Base-by-base conservation (phyloP, 2,329 filamentous ascomycete species). In the Aspergillus unguis region DNA sequence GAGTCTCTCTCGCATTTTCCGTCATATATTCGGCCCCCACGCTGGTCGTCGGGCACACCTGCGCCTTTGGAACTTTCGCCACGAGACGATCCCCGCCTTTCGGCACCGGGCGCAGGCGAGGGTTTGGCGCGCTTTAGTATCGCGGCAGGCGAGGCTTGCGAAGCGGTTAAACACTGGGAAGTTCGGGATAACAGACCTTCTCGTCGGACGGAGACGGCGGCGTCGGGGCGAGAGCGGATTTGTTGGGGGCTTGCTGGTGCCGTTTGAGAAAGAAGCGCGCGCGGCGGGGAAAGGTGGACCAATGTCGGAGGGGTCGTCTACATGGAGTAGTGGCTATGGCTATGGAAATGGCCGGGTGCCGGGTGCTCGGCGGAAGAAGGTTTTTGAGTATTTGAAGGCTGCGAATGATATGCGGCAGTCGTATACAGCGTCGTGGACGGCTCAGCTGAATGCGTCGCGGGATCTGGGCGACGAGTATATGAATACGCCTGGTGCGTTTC, bases 291-390 rank as follows among this genome's bases (percentile, higher is more conserved):
- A 58, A 42, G 54, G 47, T 43, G 28, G 23, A 29, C 47, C 56
- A 38, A 67, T 62, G 67, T 64, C 62, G 23, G 63, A 55, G 5
- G 58, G 60, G 17, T 50, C 54, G 7, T 58, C 64, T 42, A 55
- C 59, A 31, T 55, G 58, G 54, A 32, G 41, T 25, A 44, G 41
- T 10, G 41, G 41, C 4, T 44, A 44, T 32, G 61, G 58, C 5
- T 45, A 58, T 51, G 61, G 58, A 44, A 62, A 54, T 58, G 65
- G 65, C 41, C 52, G 52, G 38, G 69, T 91, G 72, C 80, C 82
- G 33, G 90, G 91, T 1, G 80, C 84, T n/a, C 78, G 90, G 59
- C 80, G 92, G 62, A 87, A 81, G 71, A 95, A 87, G 76, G 75
- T 96, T 40, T 89, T 87, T 32, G 85, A 83, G 9, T 88, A 87